Conservation (phyloP, 1,284 basidiomycete genomes). For the Sanghuangporus sanghuang region DNA sequence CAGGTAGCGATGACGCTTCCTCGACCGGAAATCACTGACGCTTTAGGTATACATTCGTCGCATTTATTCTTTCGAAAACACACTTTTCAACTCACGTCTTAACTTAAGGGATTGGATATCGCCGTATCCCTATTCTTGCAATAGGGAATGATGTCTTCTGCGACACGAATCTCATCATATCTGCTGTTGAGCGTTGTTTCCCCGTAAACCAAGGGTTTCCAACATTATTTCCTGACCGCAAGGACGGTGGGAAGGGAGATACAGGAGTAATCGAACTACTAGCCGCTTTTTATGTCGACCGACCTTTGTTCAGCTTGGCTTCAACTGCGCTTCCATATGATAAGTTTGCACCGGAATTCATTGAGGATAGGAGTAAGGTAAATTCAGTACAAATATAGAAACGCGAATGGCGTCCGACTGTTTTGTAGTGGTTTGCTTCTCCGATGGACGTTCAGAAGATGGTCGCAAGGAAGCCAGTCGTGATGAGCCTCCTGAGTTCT, state of each 20-base stretch:
- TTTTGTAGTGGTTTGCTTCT: constrained; percentile 23
- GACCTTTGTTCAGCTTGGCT: constrained; percentile 36
- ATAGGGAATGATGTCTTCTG: constrained; percentile 54
- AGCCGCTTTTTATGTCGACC: constrained; percentile 40
- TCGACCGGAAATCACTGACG: constrained; percentile 46
- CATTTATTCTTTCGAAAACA: background rate
- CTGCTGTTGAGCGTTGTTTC: constrained; percentile 37
- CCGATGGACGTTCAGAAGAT: constrained; percentile 34
- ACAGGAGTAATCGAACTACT: constrained; percentile 44
- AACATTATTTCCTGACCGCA: constrained; percentile 42
- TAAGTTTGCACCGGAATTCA: constrained; percentile 41
- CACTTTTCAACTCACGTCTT: background rate
- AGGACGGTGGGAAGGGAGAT: constrained; percentile 35
- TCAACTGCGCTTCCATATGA: constrained; percentile 40
- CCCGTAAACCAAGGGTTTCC: constrained; percentile 39
- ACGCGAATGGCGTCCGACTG: background rate
- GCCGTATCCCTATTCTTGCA: constrained; percentile 50
- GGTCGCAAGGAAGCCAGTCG: constrained; percentile 27
- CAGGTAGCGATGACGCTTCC: constrained; percentile 47
- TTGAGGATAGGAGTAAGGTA: constrained; percentile 43
- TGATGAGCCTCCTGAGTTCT: constrained; percentile 33
- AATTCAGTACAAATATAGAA: constrained; percentile 12
- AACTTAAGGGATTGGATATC: constrained; percentile 34
- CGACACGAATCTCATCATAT: constrained; percentile 34
- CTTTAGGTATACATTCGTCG: constrained; percentile 31